Conservation (phyloP, 306 rosid species). For the Delonix regia region DNA sequence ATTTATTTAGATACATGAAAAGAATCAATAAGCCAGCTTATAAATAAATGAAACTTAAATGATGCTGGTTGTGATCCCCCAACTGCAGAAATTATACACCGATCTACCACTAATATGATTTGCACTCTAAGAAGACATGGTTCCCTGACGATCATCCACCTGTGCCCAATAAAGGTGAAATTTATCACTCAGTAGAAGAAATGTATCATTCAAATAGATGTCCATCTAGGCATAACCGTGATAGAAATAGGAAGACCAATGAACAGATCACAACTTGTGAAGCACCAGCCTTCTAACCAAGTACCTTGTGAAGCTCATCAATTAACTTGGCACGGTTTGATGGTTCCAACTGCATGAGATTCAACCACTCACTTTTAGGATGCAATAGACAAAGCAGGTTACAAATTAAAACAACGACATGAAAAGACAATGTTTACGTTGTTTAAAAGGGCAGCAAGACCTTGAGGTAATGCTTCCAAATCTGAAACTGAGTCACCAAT, state of each 20-base stretch:
- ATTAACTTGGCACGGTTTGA: slow-evolving; percentile 57
- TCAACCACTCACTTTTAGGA: slow-evolving; percentile 33
- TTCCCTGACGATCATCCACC: not conserved
- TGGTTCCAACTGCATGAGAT: slow-evolving; percentile 71
- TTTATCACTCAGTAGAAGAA: slow-evolving; percentile 26
- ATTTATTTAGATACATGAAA: slow-evolving; percentile 37
- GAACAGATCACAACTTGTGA: not conserved
- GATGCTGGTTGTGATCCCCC: slow-evolving; percentile 44
- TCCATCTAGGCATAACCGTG: not conserved
- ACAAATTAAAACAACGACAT: not conserved
- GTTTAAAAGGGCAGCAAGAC: slow-evolving; percentile 89
- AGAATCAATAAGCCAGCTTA: slow-evolving; percentile 39
- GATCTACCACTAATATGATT: slow-evolving; percentile 31
- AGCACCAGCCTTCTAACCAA: slow-evolving; percentile 43
- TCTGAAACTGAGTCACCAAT: slow-evolving; percentile 74
- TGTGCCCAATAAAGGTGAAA: not conserved
- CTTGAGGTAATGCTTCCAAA: slow-evolving; percentile 93
- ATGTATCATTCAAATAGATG: not conserved
- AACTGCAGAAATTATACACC: slow-evolving; percentile 32
- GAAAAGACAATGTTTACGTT: slow-evolving; percentile 54
- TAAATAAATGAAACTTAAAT: slow-evolving; percentile 30
- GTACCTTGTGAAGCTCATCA: slow-evolving; percentile 78
- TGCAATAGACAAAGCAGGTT: slow-evolving; percentile 24
- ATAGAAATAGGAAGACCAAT: not conserved
- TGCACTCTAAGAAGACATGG: slow-evolving; percentile 28